Base-by-base conservation (phyloP, 305 asterid genomes). In the Rubia tinctorum region DNA sequence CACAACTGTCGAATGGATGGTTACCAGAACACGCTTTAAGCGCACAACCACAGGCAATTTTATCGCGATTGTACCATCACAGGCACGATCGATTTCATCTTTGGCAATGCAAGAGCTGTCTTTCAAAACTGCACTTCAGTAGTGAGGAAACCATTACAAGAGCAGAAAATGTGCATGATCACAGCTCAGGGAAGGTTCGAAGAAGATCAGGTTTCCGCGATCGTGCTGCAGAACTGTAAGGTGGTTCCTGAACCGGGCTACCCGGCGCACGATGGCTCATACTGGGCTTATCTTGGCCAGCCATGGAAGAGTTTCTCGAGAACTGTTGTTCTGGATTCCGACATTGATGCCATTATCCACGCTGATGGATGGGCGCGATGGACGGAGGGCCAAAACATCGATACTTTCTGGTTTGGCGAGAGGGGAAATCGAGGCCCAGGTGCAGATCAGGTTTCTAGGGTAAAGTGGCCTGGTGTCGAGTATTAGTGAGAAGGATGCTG, bases 111-210 rank as follows among this genome's bases (percentile, higher is more conserved):
- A 0, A 18, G 78, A 0, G 76, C 82, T 0, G 71, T 83, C 37
- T 73, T 89, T 78, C 96, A 91, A 47, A 80, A 87, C 73, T 91
- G 92, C 86, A 69, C 53, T 0, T 56, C 89, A 72, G 53, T 84
- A 3, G 85, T 83, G 37, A 85, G 89, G 30, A 80, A 80, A 74
- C 93, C 91, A 6, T 58, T 69, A 67, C 51, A 8, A 8, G 53
- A 49, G 68, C 96, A 75, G 69, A 68, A 87, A 42, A 77, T 39
- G 0, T 85, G 88, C 75, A 83, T 83, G 83, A 82, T 91, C 59
- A 85, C 91, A 0, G 93, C 95, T 14, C 91, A 90, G n/a, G 96
- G 96, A 55, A 83, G 91, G 55, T 45, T 34, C 17, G 86, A 79
- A 12, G 37, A 44, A 4, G 77, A 69, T 2, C 72, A 76, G 60